Percentiles rank a stretch among this genome's conserved stretches.
Conservation (phyloP, 805 yeast species). For the Gaillardinia entomophila region DNA sequence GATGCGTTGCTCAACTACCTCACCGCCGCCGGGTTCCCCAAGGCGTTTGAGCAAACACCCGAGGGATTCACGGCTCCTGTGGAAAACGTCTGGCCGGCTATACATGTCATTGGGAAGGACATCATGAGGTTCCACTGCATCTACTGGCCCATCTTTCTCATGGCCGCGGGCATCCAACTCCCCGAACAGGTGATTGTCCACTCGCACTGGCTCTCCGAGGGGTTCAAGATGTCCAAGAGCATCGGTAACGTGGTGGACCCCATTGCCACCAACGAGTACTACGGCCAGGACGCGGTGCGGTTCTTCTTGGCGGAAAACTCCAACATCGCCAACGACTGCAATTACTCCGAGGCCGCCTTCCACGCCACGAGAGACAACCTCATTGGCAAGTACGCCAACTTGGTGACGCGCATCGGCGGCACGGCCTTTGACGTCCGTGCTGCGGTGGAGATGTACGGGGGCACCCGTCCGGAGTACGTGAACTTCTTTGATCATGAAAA, state of each 20-base stretch:
- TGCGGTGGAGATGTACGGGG: conserved; percentile 27
- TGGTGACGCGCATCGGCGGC: conserved; percentile 70
- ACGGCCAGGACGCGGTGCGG: conserved; percentile 70
- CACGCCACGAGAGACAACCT: conserved; percentile 53
- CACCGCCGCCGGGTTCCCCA: conserved; percentile 58
- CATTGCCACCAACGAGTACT: conserved; percentile 48
- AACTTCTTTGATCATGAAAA: not conserved
- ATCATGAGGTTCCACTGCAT: conserved; percentile 83
- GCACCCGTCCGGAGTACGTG: too few species aligned
- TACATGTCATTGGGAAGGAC: conserved; percentile 89
- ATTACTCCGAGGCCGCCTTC: conserved; percentile 60
- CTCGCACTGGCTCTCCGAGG: conserved; percentile 89
- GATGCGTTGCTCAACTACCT: conserved; percentile 88
- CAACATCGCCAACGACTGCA: conserved; percentile 70
- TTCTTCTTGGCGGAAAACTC: conserved; percentile 75
- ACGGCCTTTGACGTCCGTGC: conserved; percentile 54
- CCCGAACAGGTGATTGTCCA: conserved; percentile 82
- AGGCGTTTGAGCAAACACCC: conserved; percentile 4
- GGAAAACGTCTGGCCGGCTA: conserved; percentile 53
- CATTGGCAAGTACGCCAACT: conserved; percentile 79
- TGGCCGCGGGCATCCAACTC: conserved; percentile 70
- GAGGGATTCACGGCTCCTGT: conserved; percentile 4
- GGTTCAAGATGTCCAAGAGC: conserved; percentile 90
- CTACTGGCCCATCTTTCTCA: conserved; percentile 88
- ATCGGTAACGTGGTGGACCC: conserved; percentile 95